Evolutionary conservation across 768 basidiomycete species (phyloP), one percentile per base, ranked within the genome.

Genomic region (Xerocomellus amylosporus): DNA sequence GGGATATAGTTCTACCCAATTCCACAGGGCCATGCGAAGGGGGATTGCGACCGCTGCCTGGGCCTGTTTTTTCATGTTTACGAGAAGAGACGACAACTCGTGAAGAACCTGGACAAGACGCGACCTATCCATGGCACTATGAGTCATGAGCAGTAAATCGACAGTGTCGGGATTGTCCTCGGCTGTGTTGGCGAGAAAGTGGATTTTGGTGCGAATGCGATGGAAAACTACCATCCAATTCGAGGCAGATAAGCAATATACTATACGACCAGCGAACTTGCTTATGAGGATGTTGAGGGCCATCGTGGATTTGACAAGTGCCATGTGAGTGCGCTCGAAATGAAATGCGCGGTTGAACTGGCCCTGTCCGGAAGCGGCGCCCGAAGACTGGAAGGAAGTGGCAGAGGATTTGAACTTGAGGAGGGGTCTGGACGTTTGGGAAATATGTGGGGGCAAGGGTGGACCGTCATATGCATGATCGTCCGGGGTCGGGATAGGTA

Each of bases 211-310:
- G 42, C 85, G 80, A 51, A 95, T 79, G 30, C 90, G 79, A 20
- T 77, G 70, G 61, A 88, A 84, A 15, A 96, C 87, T 8, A 89
- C 81, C 48, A 72, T 68, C 92, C 93, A 97, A 68, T 96, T 95
- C 13, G 88, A 87, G 1, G 89, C 87, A 2, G 93, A 93, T 17
- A 98, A 79, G 65, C 88, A 87, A 65, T 88, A 93, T 26, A 96
- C 81, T 57, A 95, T 85, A 46, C 86, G 82, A 12, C 89, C 88
- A 20, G 88, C 80, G 61, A 80, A 90, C 64, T 86, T 84, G 49
- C 82, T 79, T 55, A 91, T 85, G 24, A 87, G 74, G 20, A 75
- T 73, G 57, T 82, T 84, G 47, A 90, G 75, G 8, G 84, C 75
- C 49, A 76, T 66, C 1, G 79, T 64, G 0, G 82, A 84, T 52